Evolutionary conservation across 2,329 filamentous ascomycete genomes (phyloP).

Genomic region (Camillea tinctor): DNA sequence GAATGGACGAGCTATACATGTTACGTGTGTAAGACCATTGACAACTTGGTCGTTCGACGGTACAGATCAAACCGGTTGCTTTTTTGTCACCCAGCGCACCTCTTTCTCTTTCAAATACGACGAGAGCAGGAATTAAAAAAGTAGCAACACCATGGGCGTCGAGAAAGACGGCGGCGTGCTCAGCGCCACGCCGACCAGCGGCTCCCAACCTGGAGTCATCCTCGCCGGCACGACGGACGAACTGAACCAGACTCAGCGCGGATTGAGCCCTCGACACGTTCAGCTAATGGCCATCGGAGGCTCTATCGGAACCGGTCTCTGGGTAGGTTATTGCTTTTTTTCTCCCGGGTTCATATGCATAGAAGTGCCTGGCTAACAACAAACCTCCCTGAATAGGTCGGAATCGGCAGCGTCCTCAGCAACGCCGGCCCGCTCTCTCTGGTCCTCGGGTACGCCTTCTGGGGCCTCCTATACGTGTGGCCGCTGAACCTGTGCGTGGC

Average conservation of each 20-base stretch:
- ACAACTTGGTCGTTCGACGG: no score
- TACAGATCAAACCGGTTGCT: no score
- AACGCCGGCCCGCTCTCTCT: conserved; percentile 44
- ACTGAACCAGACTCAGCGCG: conserved; percentile 23
- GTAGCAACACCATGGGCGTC: not conserved
- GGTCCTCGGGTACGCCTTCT: conserved; percentile 44
- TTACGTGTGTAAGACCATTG: no score
- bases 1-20: no score
- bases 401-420: conserved; percentile 42
- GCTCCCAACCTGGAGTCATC: conserved; percentile 4
- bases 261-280: conserved; percentile 40
- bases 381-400: conserved; percentile 27
- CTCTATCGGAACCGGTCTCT: conserved; percentile 46
- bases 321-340: conserved; percentile 22
- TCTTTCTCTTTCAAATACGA: no score
- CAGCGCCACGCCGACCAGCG: conserved; percentile 1
- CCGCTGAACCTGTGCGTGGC: conserved; percentile 47
- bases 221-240: not conserved
- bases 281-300: conserved; percentile 51
- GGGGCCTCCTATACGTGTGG: conserved; percentile 45
- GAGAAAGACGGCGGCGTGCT: conserved; percentile 5
- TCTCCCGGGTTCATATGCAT: not conserved
- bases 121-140: not conserved
- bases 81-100: no score
- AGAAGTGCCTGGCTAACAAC: conserved; percentile 1